phyloP scores from a whole-genome alignment of 2,329 filamentous ascomycete genomes.

The Stachybotrys chartarum region DNA sequence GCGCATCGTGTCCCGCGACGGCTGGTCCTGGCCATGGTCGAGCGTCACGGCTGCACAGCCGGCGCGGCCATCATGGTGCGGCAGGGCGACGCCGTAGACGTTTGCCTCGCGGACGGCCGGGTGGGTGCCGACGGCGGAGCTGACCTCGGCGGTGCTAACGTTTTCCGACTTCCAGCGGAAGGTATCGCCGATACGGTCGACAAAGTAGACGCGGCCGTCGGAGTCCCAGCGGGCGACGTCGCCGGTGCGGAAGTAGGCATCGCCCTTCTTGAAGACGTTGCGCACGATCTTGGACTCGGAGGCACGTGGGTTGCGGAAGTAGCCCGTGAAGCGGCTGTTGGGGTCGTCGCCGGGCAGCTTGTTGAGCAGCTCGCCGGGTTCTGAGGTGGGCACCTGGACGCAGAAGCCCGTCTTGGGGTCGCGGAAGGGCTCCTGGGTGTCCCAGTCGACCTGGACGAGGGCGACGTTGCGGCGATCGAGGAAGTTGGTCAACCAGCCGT shows the following conservation, averaged over 20 bases:
- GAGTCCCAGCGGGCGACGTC: conserved; percentile 66
- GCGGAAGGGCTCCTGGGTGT: conserved; percentile 60
- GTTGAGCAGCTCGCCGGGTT: conserved; percentile 71
- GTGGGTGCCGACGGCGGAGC: conserved; percentile 64
- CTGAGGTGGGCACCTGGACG: conserved; percentile 45
- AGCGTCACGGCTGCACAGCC: conserved; percentile 70
- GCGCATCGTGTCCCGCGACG: conserved; percentile 38
- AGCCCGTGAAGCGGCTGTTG: conserved; percentile 66
- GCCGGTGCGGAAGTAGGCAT: conserved; percentile 79
- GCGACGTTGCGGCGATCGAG: conserved; percentile 44
- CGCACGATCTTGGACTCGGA: conserved; percentile 68
- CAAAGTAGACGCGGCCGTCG: conserved; percentile 71
- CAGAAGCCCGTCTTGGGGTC: conserved; percentile 66
- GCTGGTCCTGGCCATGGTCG: conserved; percentile 29
- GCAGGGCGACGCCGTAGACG: conserved; percentile 75
- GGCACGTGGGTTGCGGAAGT: conserved; percentile 67
- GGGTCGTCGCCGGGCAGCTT: conserved; percentile 60
- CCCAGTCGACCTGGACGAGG: conserved; percentile 64
- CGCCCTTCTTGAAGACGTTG: conserved; percentile 65
- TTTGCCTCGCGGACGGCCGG: conserved; percentile 68
- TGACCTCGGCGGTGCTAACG: conserved; percentile 74
- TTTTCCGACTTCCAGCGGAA: conserved; percentile 82
- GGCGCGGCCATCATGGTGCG: conserved; percentile 75
- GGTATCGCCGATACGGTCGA: conserved; percentile 72
- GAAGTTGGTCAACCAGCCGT: conserved; percentile 53